Percentiles rank a stretch among this genome's conserved stretches.
phyloP scores from a whole-genome alignment of 2,329 filamentous ascomycete species.

The Lachnellula occidentalis region DNA sequence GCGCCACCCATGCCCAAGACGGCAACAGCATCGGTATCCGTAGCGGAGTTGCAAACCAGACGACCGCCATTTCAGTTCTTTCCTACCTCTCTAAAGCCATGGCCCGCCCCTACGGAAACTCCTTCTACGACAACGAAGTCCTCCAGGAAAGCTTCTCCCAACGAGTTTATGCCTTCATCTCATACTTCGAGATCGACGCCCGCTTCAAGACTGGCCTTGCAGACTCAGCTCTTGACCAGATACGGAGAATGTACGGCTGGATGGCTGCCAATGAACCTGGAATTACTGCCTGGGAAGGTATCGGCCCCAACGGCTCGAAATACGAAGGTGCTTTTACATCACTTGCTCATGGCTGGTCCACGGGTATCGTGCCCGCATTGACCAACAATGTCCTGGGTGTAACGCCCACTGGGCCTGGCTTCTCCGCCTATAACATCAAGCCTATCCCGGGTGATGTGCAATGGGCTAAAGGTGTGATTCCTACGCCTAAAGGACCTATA shows the following conservation, averaged over 20 bases:
- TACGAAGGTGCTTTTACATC: constrained; percentile 45
- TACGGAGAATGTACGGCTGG: constrained; percentile 44
- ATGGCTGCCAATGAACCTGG: constrained; percentile 43
- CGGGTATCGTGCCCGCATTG: constrained; percentile 43
- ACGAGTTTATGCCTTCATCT: constrained; percentile 47
- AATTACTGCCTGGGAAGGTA: constrained; percentile 47
- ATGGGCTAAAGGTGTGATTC: constrained; percentile 41
- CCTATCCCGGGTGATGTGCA: constrained; percentile 34
- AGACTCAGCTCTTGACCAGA: constrained; percentile 39
- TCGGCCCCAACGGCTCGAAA: constrained; percentile 37
- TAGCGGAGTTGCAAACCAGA: constrained; percentile 30
- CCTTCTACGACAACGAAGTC: constrained; percentile 45
- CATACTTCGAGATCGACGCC: constrained; percentile 48
- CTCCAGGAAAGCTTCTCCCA: constrained; percentile 36
- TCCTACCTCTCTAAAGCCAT: constrained; percentile 36
- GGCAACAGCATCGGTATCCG: constrained; percentile 45
- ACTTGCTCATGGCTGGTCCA: constrained; percentile 47
- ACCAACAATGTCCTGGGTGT: constrained; percentile 44
- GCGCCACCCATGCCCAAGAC: constrained; percentile 41
- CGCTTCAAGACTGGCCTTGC: constrained; percentile 36
- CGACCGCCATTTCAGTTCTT: constrained; percentile 33
- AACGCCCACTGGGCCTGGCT: constrained; percentile 39
- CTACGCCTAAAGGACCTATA: constrained; percentile 37
- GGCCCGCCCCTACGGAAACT: constrained; percentile 41
- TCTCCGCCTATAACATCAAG: constrained; percentile 36